Conservation (phyloP, 441 rosid genomes). For the Kokia cookei region DNA sequence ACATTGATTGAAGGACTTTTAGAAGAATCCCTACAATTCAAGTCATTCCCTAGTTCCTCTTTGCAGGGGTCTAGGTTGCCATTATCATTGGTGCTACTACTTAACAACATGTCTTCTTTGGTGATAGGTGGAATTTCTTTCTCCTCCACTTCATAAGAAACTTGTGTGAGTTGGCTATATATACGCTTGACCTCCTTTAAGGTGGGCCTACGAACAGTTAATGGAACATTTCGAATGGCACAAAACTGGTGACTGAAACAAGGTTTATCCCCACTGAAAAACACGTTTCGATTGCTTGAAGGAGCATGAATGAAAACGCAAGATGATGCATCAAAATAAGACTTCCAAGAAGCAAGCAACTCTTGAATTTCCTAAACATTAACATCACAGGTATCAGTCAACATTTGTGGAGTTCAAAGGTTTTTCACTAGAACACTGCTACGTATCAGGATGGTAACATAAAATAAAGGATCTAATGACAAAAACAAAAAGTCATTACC, state of each 20-base stretch:
- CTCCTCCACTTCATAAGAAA: slow-evolving; percentile 51
- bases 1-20: slow-evolving; percentile 32
- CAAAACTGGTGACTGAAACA: slow-evolving; percentile 57
- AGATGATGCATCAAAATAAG: slow-evolving; percentile 74
- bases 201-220: slow-evolving; percentile 82
- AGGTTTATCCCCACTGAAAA: slow-evolving; percentile 66
- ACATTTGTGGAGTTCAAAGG: background rate
- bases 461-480: background rate
- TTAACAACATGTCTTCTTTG: slow-evolving; percentile 18
- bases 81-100: slow-evolving; percentile 15
- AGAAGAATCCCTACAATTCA: slow-evolving; percentile 18
- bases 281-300: slow-evolving; percentile 71
- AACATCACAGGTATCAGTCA: slow-evolving; percentile 11
- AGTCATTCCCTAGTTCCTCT: slow-evolving; percentile 28
- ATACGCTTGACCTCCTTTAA: slow-evolving; percentile 76
- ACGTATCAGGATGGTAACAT: background rate
- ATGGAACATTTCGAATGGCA: slow-evolving; percentile 49
- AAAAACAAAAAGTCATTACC: slow-evolving; percentile 30
- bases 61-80: slow-evolving; percentile 14
- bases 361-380: slow-evolving; percentile 78
- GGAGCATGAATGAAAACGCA: slow-evolving; percentile 80
- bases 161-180: slow-evolving; percentile 64
- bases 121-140: slow-evolving; percentile 24
- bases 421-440: background rate
- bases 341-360: slow-evolving; percentile 83